A percentile compares a stretch with the other conserved stretches of the same genome.
phyloP scores from a whole-genome alignment of 176 grass and related monocot genomes.

The Secale cereale region DNA sequence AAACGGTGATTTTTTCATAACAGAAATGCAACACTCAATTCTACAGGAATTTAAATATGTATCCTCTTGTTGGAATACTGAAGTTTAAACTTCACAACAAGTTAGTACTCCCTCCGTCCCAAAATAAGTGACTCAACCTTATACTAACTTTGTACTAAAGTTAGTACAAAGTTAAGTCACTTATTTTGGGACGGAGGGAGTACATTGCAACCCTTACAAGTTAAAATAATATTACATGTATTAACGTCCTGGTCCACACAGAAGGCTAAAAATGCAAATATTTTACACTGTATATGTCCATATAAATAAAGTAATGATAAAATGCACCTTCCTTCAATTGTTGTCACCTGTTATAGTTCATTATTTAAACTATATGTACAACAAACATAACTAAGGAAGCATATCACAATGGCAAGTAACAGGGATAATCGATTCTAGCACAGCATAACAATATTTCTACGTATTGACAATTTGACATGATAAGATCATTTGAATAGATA shows the following conservation, averaged over 20 bases:
- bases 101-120: too few species aligned
- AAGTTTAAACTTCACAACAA: neutral
- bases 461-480: slow-evolving; percentile 10
- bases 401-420: neutral
- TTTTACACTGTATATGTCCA: neutral
- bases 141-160: too few species aligned
- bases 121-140: too few species aligned
- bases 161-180: too few species aligned
- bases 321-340: neutral
- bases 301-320: neutral
- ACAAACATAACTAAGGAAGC: neutral
- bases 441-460: neutral
- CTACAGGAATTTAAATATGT: neutral
- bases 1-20: neutral
- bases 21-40: neutral
- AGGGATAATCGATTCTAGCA: neutral
- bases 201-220: neutral
- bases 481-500: neutral
- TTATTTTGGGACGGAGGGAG: too few species aligned
- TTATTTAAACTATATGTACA: neutral
- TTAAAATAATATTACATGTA: neutral
- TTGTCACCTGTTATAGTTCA: neutral
- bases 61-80: neutral
- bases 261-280: neutral
- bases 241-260: neutral